Evolutionary conservation across 805 yeast genomes (phyloP).

Genomic region (Torulaspora quercuum): DNA sequence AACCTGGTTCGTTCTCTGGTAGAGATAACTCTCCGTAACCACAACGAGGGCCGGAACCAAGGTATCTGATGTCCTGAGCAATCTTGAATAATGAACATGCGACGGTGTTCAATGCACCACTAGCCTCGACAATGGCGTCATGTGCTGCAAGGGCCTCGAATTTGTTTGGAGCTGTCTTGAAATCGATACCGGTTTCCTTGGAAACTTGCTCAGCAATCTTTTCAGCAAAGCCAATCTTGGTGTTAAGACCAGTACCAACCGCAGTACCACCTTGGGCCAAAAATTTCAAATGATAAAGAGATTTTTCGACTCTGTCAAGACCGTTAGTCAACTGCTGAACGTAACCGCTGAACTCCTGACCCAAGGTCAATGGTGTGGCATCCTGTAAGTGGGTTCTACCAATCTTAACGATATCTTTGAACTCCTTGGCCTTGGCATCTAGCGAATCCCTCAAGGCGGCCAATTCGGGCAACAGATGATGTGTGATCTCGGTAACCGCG

Average conservation of each 20-base stretch:
- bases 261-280: constrained; percentile 99
- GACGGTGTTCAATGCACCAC: constrained; percentile 94
- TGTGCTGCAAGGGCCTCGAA: constrained; percentile 99
- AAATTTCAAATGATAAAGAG: constrained; percentile 70
- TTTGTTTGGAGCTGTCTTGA: constrained; percentile 96
- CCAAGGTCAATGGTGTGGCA: constrained; percentile 96
- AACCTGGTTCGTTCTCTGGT: constrained; percentile 99
- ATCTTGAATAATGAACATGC: constrained; percentile 93
- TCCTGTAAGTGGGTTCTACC: constrained; percentile 99
- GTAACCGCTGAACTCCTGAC: constrained; percentile 97
- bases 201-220: constrained; percentile 84
- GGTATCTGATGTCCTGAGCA: constrained; percentile 96
- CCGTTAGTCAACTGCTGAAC: constrained; percentile 91
- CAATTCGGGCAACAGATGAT: constrained; percentile 76
- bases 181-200: constrained; percentile 80
- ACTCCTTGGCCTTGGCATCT: constrained; percentile 74
- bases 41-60: constrained; percentile 99
- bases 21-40: constrained; percentile 94
- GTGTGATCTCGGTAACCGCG: constrained; percentile 83
- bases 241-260: constrained; percentile 97
- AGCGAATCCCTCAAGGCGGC: constrained; percentile 74
- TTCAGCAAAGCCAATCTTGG: constrained; percentile 83
- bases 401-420: constrained; percentile 85
- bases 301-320: constrained; percentile 74
- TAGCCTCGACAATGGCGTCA: constrained; percentile 96